A percentile compares a stretch with the other conserved stretches of the same genome.
phyloP scores from a whole-genome alignment of 129 eudicot species.

The Flaveria sonorensis region DNA sequence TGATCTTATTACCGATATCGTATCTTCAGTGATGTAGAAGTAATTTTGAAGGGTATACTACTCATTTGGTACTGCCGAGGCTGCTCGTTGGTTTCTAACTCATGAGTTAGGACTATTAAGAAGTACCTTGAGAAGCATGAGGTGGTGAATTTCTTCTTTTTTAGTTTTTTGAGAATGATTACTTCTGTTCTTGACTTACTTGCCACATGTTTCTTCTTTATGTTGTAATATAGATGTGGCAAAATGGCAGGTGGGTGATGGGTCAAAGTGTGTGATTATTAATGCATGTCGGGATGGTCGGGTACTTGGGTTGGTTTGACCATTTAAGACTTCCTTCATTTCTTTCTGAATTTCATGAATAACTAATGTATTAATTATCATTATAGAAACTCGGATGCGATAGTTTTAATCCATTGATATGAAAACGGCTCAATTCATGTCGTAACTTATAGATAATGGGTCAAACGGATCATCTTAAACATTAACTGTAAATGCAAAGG shows the following conservation, averaged over 20 bases:
- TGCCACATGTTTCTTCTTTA: background rate
- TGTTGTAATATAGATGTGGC: constrained; percentile 3
- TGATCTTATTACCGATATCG: constrained; percentile 89
- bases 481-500: no score
- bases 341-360: no score
- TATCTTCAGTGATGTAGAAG: constrained; percentile 77
- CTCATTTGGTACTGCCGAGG: constrained; percentile 94
- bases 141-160: constrained; percentile 46
- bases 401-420: no score
- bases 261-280: background rate
- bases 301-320: background rate
- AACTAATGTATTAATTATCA: no score
- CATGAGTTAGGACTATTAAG: constrained; percentile 78
- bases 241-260: background rate
- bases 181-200: constrained; percentile 4
- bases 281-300: background rate
- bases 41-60: constrained; percentile 81
- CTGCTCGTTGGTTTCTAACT: constrained; percentile 90
- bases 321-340: no score
- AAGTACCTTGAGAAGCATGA: constrained; percentile 76
- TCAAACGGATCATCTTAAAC: no score
- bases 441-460: no score
- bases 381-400: no score
- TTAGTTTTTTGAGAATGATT: no score
- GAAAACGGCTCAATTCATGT: no score